Base-by-base conservation (phyloP, 2,329 filamentous ascomycete species). In the Orbilia brochopaga region DNA sequence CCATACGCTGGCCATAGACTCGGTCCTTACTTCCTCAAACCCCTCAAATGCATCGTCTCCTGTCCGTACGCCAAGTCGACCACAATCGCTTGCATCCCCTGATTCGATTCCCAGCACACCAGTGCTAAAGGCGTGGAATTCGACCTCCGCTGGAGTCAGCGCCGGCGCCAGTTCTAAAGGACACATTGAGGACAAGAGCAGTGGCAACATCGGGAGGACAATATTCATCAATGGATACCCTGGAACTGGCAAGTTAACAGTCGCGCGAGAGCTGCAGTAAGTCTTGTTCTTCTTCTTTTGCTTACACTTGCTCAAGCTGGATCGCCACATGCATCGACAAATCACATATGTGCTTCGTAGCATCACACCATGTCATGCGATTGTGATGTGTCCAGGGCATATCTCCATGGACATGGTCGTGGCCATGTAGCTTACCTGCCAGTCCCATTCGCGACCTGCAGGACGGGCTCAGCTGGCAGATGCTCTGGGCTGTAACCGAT, bases 181-280 rank as follows among this genome's bases (percentile, higher is more conserved):
- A n/a, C 27, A 11, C 24, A 35, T 53, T 7, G 24, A 51, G 40
- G 67, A 72, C 23, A 61, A 72, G 51, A 58, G 40, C 40, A 37
- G 27, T 21, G 51, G 55, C 55, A 61, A 50, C 51, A 54, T 55
- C 23, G 67, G 60, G 40, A 44, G 67, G 32, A 72, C 67, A 3
- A 75, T 79, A 46, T 79, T 78, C 74, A 78, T 79, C 69, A 78
- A 78, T 63, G 78, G 78, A 44, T 77, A 77, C 59, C 77, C 78
- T 10, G 78, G 76, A 30, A 75, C 78, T 24, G 78, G 78, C 53
- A 79, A 79, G 64, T 74, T 78, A 27, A 78, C 78, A 5, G 66
- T 79, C 19, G 78, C 78, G 0, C 75, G 74, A 7, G 78, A 78
- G 52, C 66, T 79, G 2, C 69, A 76, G 37, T 72, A 48, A 65